Conservation (phyloP, 306 rosid genomes). For the Acacia crassicarpa region DNA sequence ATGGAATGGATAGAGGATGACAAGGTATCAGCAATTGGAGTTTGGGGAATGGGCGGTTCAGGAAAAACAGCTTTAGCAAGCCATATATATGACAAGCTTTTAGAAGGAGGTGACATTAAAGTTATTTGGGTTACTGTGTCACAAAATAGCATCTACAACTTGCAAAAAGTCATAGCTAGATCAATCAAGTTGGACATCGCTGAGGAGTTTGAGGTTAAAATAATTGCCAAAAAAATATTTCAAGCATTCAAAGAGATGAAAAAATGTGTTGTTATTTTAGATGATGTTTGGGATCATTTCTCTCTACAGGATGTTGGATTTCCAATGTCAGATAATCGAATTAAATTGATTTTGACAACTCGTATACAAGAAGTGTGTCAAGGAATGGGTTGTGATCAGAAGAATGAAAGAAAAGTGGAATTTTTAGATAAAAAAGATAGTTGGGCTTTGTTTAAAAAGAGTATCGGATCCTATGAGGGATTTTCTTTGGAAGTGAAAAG, state of each 20-base stretch:
- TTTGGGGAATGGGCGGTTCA: not conserved
- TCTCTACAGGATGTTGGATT: not conserved
- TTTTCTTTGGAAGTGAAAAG: not conserved
- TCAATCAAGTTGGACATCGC: not conserved
- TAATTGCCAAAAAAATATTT: not conserved
- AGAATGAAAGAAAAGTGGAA: too few relatives aligned
- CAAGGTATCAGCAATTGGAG: not conserved
- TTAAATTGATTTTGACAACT: not conserved
- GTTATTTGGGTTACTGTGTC: not conserved
- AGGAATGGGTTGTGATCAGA: not conserved
- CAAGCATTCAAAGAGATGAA: not conserved
- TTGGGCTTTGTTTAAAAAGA: not conserved
- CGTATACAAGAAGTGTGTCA: not conserved
- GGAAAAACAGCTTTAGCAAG: not conserved
- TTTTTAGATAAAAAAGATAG: too few relatives aligned
- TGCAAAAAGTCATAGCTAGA: not conserved
- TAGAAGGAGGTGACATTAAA: not conserved
- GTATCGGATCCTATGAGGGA: accelerated
- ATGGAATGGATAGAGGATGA: not conserved
- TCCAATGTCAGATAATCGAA: not conserved
- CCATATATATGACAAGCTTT: not conserved
- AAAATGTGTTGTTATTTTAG: not conserved
- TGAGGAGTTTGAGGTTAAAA: not conserved
- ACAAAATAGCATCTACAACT: not conserved
- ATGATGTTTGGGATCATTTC: not conserved